These are phyloP conservation scores for Cytospora piceae DNA, from an alignment of 2,329 filamentous ascomycete species.

Conservation along the genomic window DNA sequence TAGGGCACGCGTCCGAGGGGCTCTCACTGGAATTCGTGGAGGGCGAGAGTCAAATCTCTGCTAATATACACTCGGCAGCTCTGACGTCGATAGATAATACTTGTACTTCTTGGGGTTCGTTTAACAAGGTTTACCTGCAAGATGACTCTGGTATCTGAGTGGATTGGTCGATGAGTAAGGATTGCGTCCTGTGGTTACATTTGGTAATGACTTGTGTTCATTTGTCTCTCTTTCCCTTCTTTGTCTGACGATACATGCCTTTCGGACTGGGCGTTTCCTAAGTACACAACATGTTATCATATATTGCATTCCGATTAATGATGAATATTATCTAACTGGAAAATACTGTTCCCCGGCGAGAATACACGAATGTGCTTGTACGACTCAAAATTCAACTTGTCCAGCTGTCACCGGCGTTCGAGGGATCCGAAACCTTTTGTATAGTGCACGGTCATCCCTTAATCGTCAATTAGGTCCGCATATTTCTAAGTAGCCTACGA, in stretches of 20 bases:
- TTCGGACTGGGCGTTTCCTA: background rate
- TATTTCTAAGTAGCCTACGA: too few relatives aligned
- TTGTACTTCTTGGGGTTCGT: slow-evolving; percentile 31
- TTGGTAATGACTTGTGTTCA: background rate
- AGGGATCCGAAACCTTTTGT: too few relatives aligned
- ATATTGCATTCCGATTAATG: background rate
- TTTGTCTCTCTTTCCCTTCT: background rate
- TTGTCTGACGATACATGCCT: background rate
- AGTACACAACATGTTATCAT: background rate
- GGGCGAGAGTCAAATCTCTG: slow-evolving; percentile 31
- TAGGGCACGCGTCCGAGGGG: slow-evolving; percentile 40
- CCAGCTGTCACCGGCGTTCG: too few relatives aligned
- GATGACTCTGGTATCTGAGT: slow-evolving; percentile 34
- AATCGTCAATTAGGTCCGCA: too few relatives aligned
- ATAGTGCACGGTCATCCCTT: too few relatives aligned
- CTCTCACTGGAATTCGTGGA: slow-evolving; percentile 44
- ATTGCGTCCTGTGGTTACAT: too few relatives aligned
- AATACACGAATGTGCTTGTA: background rate
- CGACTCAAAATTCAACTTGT: background rate
- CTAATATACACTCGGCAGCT: slow-evolving; percentile 11
- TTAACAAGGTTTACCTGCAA: slow-evolving; percentile 27
- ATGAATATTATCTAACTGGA: background rate
- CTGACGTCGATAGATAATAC: slow-evolving; percentile 31
- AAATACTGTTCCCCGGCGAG: background rate
- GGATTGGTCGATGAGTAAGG: too few relatives aligned